phyloP scores from a whole-genome alignment of 1,139 yeast genomes.

The Saccharomyces hybrid region DNA sequence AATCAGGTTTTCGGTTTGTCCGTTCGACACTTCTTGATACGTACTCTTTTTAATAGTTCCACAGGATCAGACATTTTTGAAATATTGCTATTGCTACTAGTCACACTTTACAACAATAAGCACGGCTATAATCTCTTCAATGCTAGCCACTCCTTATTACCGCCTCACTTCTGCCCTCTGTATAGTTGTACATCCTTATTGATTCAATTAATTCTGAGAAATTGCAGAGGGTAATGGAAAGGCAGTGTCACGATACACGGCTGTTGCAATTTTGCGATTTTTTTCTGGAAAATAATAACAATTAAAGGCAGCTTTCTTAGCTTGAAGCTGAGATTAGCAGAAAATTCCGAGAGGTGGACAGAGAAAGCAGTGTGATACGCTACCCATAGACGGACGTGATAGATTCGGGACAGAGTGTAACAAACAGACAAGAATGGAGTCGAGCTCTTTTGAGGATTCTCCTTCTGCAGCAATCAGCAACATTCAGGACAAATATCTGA shows the following conservation, averaged over 20 bases:
- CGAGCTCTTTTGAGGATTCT: background rate
- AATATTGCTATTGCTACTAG: no score
- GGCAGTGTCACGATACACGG: background rate
- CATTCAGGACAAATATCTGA: background rate
- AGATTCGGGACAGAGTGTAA: background rate
- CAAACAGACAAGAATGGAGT: background rate
- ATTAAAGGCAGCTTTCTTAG: constrained; percentile 2
- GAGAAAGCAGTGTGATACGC: background rate
- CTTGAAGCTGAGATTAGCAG: background rate
- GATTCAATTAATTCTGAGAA: background rate
- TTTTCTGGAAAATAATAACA: constrained; percentile 3
- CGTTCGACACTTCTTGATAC: background rate
- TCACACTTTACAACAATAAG: no score
- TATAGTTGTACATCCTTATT: background rate
- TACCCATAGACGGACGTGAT: background rate
- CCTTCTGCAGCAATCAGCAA: background rate
- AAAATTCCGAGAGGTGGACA: background rate
- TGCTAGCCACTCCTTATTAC: background rate
- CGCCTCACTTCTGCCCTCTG: background rate
- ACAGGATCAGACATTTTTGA: constrained; percentile 22
- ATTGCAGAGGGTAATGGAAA: background rate
- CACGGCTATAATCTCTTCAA: background rate
- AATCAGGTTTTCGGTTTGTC: background rate
- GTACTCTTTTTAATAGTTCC: constrained; percentile 18
- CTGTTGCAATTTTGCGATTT: background rate